Evolutionary conservation across 2,329 filamentous ascomycete genomes (phyloP).

Genomic region (Bipolaris oryzae): DNA sequence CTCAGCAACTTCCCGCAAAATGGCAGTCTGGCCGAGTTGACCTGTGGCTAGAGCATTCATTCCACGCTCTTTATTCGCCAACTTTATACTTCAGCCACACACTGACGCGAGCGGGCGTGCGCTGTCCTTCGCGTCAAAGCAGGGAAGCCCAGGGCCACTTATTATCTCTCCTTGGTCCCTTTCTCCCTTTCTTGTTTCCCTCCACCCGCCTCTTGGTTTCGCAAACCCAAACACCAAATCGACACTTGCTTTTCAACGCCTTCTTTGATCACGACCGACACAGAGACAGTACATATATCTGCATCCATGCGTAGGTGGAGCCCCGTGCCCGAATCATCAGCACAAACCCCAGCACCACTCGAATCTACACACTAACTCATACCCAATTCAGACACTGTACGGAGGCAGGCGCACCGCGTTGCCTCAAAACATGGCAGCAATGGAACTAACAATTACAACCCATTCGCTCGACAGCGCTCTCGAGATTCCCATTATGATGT

Average conservation of each 20-base stretch:
- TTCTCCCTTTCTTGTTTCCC: conserved; percentile 15
- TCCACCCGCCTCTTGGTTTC: conserved; percentile 8
- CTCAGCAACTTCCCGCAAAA: conserved; percentile 1
- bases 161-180: conserved; percentile 16
- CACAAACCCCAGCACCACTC: neutral
- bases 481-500: conserved; percentile 33
- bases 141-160: conserved; percentile 6
- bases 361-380: conserved; percentile 18
- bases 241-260: conserved; percentile 9
- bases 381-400: conserved; percentile 41
- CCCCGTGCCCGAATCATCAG: conserved; percentile 16
- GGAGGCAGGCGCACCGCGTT: conserved; percentile 44
- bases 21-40: neutral
- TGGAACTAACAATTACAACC: conserved; percentile 41
- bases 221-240: neutral
- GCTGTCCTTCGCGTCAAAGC: conserved; percentile 7
- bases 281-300: neutral
- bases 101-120: conserved; percentile 11
- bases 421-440: conserved; percentile 36
- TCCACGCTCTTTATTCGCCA: conserved; percentile 6
- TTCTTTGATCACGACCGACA: conserved; percentile 15
- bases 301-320: conserved; percentile 33
- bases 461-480: conserved; percentile 40
- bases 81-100: conserved; percentile 4
- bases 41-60: conserved; percentile 11